Conservation (phyloP, 1,139 yeast genomes). For the Lodderomyces pseudojiufengensis region DNA sequence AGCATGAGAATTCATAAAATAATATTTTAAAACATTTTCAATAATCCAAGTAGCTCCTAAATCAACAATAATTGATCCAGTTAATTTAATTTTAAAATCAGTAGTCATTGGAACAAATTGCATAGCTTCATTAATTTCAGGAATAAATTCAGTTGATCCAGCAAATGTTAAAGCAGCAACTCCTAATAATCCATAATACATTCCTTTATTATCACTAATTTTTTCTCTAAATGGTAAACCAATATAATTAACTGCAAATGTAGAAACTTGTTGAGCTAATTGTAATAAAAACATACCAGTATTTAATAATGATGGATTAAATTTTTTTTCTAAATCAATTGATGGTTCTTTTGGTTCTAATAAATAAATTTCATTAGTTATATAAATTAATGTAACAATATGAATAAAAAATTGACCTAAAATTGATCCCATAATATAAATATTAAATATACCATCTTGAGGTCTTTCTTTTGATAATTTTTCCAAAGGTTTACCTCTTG, state of each 20-base stretch:
- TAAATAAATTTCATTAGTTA: slow-evolving; percentile 76
- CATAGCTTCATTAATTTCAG: slow-evolving; percentile 90
- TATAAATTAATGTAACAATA: slow-evolving; percentile 74
- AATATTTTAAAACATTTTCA: slow-evolving; percentile 73
- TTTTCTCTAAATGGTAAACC: slow-evolving; percentile 97
- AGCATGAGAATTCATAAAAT: slow-evolving; percentile 87
- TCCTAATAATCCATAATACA: slow-evolving; percentile 93
- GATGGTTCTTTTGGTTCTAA: slow-evolving; percentile 90
- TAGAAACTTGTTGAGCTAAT: slow-evolving; percentile 93
- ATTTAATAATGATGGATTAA: slow-evolving; percentile 84
- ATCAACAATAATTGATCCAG: slow-evolving; percentile 70
- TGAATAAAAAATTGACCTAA: slow-evolving; percentile 95
- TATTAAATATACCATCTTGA: slow-evolving; percentile 94
- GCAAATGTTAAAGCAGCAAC: slow-evolving; percentile 86
- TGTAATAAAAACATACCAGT: slow-evolving; percentile 95
- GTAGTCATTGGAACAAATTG: slow-evolving; percentile 83
- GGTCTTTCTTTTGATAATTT: slow-evolving; percentile 93
- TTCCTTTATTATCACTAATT: slow-evolving; percentile 86
- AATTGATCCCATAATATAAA: slow-evolving; percentile 95
- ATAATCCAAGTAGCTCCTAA: slow-evolving; percentile 75
- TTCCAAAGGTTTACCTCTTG: slow-evolving; percentile 89
- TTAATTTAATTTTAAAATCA: slow-evolving; percentile 74
- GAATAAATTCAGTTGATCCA: slow-evolving; percentile 92
- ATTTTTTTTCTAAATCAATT: slow-evolving; percentile 84
- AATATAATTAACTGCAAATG: slow-evolving; percentile 96